Evolutionary conservation across 257 asterid genomes (phyloP).

Genomic region (Solanum okadae): DNA sequence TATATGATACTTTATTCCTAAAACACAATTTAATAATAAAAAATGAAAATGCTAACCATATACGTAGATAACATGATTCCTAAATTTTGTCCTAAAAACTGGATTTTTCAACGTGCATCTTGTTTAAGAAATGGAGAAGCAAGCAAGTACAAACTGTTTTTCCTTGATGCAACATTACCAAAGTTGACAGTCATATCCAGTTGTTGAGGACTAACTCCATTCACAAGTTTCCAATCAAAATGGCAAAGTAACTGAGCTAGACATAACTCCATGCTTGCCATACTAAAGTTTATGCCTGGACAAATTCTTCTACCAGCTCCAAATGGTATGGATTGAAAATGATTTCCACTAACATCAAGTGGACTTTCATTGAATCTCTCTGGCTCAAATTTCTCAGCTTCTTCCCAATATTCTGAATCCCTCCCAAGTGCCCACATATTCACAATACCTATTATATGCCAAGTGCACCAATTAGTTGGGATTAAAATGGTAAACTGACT

Average conservation of each 20-base stretch:
- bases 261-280: constrained; percentile 14
- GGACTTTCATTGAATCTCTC: constrained; percentile 11
- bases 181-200: constrained; percentile 11
- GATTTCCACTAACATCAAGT: constrained; percentile 8
- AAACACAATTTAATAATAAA: background rate
- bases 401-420: constrained; percentile 8
- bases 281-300: constrained; percentile 16
- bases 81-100: no score
- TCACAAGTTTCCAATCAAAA: constrained; percentile 16
- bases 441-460: background rate
- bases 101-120: background rate
- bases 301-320: constrained; percentile 26
- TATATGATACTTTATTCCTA: background rate
- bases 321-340: constrained; percentile 23
- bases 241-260: constrained; percentile 10
- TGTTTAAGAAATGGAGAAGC: background rate
- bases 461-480: no score
- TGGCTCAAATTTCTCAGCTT: constrained; percentile 8
- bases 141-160: background rate
- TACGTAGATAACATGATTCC: background rate
- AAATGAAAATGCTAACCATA: background rate
- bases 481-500: no score
- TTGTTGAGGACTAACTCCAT: background rate
- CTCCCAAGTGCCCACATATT: constrained; percentile 16
- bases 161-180: constrained; percentile 2